A percentile compares a stretch with the other conserved stretches of the same genome.
phyloP scores from a whole-genome alignment of 768 basidiomycete genomes.

The Rhizopogon rudus region DNA sequence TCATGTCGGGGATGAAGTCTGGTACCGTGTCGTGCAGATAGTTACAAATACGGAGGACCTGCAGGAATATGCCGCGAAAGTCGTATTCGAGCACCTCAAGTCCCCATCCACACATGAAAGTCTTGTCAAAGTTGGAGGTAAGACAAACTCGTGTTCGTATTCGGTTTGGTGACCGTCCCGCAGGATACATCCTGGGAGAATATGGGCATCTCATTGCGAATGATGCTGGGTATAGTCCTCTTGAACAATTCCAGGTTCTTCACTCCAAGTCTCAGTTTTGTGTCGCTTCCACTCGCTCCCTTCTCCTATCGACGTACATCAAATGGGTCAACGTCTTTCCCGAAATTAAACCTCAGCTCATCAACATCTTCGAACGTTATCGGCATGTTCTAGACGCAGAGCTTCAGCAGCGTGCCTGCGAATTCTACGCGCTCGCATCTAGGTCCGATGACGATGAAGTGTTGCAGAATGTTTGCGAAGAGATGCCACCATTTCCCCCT shows the following conservation, averaged over 20 bases:
- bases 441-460: constrained; percentile 89
- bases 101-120: constrained; percentile 86
- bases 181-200: constrained; percentile 95
- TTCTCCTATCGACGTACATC: constrained; percentile 95
- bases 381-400: constrained; percentile 97
- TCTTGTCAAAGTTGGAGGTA: constrained; percentile 93
- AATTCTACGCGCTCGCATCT: constrained; percentile 86
- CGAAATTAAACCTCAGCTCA: constrained; percentile 90
- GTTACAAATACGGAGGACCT: constrained; percentile 98
- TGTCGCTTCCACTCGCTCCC: constrained; percentile 83
- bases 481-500: constrained; percentile 98
- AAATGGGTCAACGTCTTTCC: constrained; percentile 99
- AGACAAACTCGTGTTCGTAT: constrained; percentile 13
- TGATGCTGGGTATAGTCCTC: constrained; percentile 86
- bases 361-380: constrained; percentile 95
- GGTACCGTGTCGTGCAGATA: constrained; percentile 99
- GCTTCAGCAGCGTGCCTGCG: constrained; percentile 97
- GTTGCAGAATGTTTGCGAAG: constrained; percentile 92
- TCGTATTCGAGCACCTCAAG: constrained; percentile 85
- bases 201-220: constrained; percentile 98
- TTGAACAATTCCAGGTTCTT: constrained; percentile 89
- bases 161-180: constrained; percentile 8
- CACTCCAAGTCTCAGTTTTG: constrained; percentile 97
- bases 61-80: constrained; percentile 92
- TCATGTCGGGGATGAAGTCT: constrained; percentile 98